These are phyloP conservation scores for Fomes fomentarius DNA, from an alignment of 1,284 basidiomycete genomes.

Conservation along the genomic window DNA sequence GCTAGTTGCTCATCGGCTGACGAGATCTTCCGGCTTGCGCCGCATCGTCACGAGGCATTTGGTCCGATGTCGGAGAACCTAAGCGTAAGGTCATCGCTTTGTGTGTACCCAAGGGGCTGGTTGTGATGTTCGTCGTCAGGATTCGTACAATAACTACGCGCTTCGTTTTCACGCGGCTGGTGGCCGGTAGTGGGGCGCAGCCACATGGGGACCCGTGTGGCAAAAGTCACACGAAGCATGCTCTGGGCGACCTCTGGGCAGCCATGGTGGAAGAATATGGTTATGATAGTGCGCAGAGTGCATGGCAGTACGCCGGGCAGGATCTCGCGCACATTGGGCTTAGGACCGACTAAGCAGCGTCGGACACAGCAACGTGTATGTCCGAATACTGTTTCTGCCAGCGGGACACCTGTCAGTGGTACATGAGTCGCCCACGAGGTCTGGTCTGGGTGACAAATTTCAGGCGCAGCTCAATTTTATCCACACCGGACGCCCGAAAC, in stretches of 20 bases:
- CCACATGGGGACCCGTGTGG: not conserved
- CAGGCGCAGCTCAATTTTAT: too few species aligned
- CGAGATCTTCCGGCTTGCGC: not conserved
- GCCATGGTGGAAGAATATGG: not conserved
- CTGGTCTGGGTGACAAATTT: constrained; percentile 2
- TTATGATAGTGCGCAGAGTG: not conserved
- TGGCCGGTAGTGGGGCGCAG: not conserved
- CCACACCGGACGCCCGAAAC: too few species aligned
- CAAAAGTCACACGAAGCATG: not conserved
- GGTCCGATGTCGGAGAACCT: constrained; percentile 8
- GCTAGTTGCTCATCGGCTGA: too few species aligned
- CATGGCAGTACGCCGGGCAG: not conserved
- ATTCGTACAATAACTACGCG: not conserved
- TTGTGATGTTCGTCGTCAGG: constrained; percentile 6
- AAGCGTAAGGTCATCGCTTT: not conserved
- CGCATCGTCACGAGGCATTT: not conserved
- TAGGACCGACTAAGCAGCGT: not conserved
- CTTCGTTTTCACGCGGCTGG: constrained; percentile 5
- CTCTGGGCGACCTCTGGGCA: not conserved
- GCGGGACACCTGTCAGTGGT: not conserved
- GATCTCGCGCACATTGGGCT: not conserved
- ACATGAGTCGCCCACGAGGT: constrained; percentile 5
- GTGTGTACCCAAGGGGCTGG: constrained; percentile 2
- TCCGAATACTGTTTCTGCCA: not conserved
- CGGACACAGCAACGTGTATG: not conserved